Percentiles rank a stretch among this genome's conserved stretches.
Conservation (phyloP, 257 asterid species). For the Scutellaria minor region DNA sequence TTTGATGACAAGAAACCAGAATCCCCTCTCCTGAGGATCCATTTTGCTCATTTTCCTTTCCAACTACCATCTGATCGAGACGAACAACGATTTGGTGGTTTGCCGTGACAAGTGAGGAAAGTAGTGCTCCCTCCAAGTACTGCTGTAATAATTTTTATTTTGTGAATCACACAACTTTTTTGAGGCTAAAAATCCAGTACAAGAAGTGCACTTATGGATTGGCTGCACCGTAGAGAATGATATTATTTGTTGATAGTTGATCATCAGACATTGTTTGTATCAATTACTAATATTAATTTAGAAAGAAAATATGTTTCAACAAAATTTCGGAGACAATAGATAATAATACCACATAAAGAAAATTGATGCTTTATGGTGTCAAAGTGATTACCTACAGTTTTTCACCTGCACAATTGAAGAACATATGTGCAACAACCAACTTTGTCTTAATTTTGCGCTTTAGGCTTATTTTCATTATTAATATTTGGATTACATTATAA, state of each 20-base stretch:
- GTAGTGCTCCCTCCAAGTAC: neutral
- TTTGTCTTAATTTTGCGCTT: too few species aligned
- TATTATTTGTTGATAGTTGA: neutral
- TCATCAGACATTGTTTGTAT: slow-evolving; percentile 4
- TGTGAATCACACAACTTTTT: neutral
- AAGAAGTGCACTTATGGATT: neutral
- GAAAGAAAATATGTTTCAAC: neutral
- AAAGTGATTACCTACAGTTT: too few species aligned
- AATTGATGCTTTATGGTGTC: too few species aligned
- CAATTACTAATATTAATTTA: neutral
- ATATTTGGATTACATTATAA: too few species aligned
- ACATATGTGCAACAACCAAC: neutral
- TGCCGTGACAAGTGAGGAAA: slow-evolving; percentile 29
- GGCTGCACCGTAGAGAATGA: neutral
- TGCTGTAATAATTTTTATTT: neutral
- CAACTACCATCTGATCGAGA: slow-evolving; percentile 54
- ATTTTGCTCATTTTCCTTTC: slow-evolving; percentile 74
- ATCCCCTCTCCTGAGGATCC: slow-evolving; percentile 51
- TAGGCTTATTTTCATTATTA: too few species aligned
- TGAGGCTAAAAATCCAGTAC: neutral
- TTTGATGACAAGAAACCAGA: slow-evolving; percentile 74
- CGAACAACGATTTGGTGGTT: slow-evolving; percentile 40
- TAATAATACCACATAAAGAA: neutral
- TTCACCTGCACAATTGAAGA: too few species aligned
- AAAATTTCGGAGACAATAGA: neutral